Base-by-base conservation (phyloP, 306 rosid species). In the Quercus engelmannii region DNA sequence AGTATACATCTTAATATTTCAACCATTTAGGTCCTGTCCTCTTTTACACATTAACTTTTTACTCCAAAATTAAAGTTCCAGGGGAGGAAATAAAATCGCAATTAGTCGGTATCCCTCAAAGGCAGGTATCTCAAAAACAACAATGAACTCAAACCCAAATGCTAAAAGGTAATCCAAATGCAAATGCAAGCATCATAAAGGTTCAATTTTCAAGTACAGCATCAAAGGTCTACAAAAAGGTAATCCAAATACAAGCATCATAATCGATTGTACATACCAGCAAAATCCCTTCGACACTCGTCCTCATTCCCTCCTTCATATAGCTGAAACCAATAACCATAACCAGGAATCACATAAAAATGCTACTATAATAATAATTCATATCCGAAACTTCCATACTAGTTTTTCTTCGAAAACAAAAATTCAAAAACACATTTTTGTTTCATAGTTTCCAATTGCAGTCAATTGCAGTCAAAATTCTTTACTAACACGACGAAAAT, bases 231-330 rank as follows among this genome's bases (percentile, higher is more conserved):
- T 3, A 49, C 4, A 49, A 49, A 49, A 12, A 49, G 13, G 54
- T 49, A 13, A 49, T 49, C 54, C 54, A 63, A 63, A 26, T 2
- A 19, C 6, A 63, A 28, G 10, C 72, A 67, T 67, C 23, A 67
- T 15, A 68, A 79, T 43, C 11, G 56, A 62, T 8, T 56, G 21
- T 15, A 67, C 91, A 41, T 82, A 96, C 99, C 91, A 96, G 87
- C 71, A 96, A 89, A 87, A 96, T 93, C 41, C 97, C 99, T 83
- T 93, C 99, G 0, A 96, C 99, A 54, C 99, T 96, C 35, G 97
- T 93, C 85, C 99, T 87, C 99, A 93, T 93, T 49, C 99, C 99
- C 78, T 96, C 99, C 78, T 96, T 96, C 96, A 91, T 90, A 69
- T 96, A 96, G 77, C 99, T 96, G 90, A 71, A 76, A 57, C 71